These are phyloP conservation scores for Populus hybrid DNA, from an alignment of 441 rosid species.

Conservation along the genomic window DNA sequence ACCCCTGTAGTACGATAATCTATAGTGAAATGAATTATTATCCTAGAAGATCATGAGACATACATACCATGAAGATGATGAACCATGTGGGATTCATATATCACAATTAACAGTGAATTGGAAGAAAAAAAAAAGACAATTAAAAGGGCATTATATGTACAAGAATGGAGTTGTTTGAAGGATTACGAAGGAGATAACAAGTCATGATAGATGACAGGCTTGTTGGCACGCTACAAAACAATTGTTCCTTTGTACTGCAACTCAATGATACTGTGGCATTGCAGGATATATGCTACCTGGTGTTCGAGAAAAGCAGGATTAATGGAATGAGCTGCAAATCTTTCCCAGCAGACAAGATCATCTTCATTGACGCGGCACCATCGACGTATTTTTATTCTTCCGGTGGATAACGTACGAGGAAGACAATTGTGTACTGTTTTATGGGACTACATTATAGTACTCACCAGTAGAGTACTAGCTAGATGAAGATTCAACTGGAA, in stretches of 20 bases:
- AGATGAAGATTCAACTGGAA: neutral
- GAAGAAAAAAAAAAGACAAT: neutral
- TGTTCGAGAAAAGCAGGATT: neutral
- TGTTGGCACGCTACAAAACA: neutral
- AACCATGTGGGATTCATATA: neutral
- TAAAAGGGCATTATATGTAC: neutral
- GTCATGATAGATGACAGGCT: neutral
- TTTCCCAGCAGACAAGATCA: constrained; percentile 15
- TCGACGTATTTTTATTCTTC: constrained; percentile 22
- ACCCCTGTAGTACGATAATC: neutral
- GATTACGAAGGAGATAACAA: neutral
- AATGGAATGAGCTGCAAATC: constrained; percentile 23
- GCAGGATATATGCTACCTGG: neutral
- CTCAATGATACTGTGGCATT: neutral
- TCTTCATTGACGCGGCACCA: constrained; percentile 26
- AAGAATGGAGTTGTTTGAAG: neutral
- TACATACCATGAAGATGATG: neutral
- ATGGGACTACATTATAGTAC: neutral
- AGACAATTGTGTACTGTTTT: constrained; percentile 8
- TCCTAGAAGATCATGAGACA: neutral
- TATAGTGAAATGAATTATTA: neutral
- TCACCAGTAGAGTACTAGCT: neutral
- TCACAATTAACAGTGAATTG: neutral
- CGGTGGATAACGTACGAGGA: constrained; percentile 31
- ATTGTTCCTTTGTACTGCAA: constrained; percentile 1